phyloP scores from a whole-genome alignment of 352 stramenopile genomes.

The Globisporangium nodosum region DNA sequence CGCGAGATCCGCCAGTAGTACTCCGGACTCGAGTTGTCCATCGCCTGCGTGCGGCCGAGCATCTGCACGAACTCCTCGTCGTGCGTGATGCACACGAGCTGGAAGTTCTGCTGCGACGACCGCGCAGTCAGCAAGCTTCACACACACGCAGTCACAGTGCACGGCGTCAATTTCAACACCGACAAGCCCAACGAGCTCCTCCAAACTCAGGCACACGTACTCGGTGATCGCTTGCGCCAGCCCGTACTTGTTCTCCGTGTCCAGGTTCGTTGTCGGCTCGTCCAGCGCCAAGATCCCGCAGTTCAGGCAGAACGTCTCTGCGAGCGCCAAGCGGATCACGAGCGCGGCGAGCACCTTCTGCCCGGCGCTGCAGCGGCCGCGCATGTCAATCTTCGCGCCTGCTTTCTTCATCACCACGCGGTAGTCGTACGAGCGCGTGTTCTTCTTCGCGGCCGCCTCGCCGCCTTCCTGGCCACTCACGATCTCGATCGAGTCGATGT shows the following conservation, averaged over 20 bases:
- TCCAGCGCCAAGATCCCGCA: constrained; percentile 98
- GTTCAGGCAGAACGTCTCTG: constrained; percentile 98
- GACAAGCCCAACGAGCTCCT: not conserved
- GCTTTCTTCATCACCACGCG: constrained; percentile 99
- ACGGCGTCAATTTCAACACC: not conserved
- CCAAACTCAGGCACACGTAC: constrained; percentile 27
- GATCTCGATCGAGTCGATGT: constrained; percentile 99
- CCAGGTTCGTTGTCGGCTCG: constrained; percentile 98
- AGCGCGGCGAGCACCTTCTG: constrained; percentile 96
- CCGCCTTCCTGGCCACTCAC: constrained; percentile 90
- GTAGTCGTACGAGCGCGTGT: constrained; percentile 95
- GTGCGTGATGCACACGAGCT: constrained; percentile 99
- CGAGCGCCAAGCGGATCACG: constrained; percentile 96
- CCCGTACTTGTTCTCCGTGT: constrained; percentile 96
- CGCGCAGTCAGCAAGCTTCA: constrained; percentile 92
- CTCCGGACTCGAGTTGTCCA: constrained; percentile 69
- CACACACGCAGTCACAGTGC: constrained; percentile 4
- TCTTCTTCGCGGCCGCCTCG: constrained; percentile 32
- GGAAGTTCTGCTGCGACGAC: constrained; percentile 97
- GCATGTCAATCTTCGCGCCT: constrained; percentile 96
- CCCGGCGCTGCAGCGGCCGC: constrained; percentile 97
- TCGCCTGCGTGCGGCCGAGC: constrained; percentile 71
- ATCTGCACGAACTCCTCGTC: constrained; percentile 95
- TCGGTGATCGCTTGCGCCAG: constrained; percentile 84
- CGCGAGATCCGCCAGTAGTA: constrained; percentile 82